Evolutionary conservation across 768 basidiomycete genomes (phyloP).

Genomic region (Gelatoporia subvermispora): DNA sequence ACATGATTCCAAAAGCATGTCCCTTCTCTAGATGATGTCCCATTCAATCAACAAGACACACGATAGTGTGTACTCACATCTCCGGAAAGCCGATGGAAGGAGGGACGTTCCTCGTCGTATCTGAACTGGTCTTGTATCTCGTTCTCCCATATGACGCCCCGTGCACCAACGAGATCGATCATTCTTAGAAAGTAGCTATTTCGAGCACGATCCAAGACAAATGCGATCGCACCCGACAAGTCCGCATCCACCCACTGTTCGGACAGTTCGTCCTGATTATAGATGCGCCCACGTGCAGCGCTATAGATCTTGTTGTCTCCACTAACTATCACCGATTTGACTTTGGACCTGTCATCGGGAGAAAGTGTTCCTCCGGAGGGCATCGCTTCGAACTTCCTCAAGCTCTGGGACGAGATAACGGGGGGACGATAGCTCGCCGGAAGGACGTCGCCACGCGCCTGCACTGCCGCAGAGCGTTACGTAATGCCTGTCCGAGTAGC

Average conservation of each 20-base stretch:
- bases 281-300: slow-evolving; percentile 84
- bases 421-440: too few relatives aligned
- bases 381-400: too few relatives aligned
- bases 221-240: slow-evolving; percentile 78
- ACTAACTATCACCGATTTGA: slow-evolving; percentile 57
- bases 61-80: too few relatives aligned
- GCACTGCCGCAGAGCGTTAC: too few relatives aligned
- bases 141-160: slow-evolving; percentile 91
- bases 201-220: slow-evolving; percentile 56
- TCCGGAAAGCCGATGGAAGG: slow-evolving; percentile 89
- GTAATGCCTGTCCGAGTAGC: too few relatives aligned
- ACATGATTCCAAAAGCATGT: slow-evolving; percentile 90
- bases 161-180: slow-evolving; percentile 83
- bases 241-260: slow-evolving; percentile 83
- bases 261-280: slow-evolving; percentile 79
- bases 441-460: too few relatives aligned
- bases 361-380: slow-evolving; percentile 67
- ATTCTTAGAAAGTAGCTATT: slow-evolving; percentile 64
- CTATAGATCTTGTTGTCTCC: slow-evolving; percentile 67
- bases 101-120: slow-evolving; percentile 78
- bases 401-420: too few relatives aligned
- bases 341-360: slow-evolving; percentile 69
- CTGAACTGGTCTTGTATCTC: slow-evolving; percentile 82
- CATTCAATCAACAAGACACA: too few relatives aligned
- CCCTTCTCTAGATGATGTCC: slow-evolving; percentile 62